Evolutionary conservation across 306 rosid genomes (phyloP).

Genomic region (Medicago lupulina): DNA sequence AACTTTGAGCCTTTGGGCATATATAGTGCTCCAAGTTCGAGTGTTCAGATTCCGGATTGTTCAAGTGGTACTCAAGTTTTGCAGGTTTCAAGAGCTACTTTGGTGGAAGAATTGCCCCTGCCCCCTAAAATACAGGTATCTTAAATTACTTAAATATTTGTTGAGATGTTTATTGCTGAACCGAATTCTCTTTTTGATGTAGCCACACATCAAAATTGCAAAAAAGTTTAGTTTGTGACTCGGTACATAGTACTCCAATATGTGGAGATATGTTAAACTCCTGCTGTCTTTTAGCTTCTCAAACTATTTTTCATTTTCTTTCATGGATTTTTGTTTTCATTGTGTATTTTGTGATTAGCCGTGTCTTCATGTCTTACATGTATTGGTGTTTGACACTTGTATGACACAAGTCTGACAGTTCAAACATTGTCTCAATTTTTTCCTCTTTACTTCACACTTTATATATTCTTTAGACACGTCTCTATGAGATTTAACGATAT

Average conservation of each 20-base stretch:
- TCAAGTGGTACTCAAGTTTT: constrained; percentile 59
- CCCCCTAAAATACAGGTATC: constrained; percentile 73
- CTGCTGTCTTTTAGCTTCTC: neutral
- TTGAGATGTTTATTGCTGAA: constrained; percentile 35
- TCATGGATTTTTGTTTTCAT: too few species aligned
- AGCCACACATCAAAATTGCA: constrained; percentile 72
- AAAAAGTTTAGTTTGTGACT: constrained; percentile 60
- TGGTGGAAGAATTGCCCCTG: constrained; percentile 80
- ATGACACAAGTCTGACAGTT: neutral
- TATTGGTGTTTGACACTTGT: neutral
- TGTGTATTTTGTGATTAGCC: too few species aligned
- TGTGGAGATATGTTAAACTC: neutral
- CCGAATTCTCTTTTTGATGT: constrained; percentile 51
- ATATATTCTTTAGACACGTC: too few species aligned
- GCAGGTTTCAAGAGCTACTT: constrained; percentile 72
- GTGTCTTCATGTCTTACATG: too few species aligned
- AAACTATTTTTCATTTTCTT: too few species aligned
- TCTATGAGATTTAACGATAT: too few species aligned
- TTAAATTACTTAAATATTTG: constrained; percentile 9
- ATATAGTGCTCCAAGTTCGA: constrained; percentile 74
- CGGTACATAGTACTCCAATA: neutral
- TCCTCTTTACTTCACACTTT: too few species aligned
- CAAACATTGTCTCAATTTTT: neutral
- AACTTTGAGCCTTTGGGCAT: constrained; percentile 75
- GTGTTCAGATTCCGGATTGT: constrained; percentile 65